These are phyloP conservation scores for Colletotrichum chlorophyti DNA, from an alignment of 2,329 filamentous ascomycete genomes.

Conservation along the genomic window DNA sequence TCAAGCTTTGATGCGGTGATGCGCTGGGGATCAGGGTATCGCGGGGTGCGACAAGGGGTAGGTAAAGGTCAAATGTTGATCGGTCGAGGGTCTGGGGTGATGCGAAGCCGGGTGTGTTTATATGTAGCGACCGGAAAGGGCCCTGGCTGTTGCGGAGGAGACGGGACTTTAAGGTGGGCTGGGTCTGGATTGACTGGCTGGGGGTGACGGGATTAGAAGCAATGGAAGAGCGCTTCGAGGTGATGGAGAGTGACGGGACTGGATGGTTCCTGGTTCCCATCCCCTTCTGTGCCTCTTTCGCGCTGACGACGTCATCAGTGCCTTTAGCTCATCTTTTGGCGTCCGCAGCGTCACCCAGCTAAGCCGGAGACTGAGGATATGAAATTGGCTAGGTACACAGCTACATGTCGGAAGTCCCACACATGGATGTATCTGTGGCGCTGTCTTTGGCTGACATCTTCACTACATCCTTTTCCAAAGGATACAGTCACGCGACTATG, in stretches of 20 bases:
- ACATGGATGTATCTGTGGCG: slow-evolving; percentile 1
- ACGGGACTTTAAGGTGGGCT: slow-evolving; percentile 12
- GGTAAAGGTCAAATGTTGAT: slow-evolving; percentile 12
- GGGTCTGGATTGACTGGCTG: neutral
- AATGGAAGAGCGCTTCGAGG: neutral
- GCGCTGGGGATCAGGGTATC: slow-evolving; percentile 8
- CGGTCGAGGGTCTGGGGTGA: neutral
- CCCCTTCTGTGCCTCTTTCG: slow-evolving; percentile 27
- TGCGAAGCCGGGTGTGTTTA: slow-evolving; percentile 24
- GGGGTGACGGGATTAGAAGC: neutral
- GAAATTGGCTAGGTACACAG: no score
- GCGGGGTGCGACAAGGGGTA: slow-evolving; percentile 19
- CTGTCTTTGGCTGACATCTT: neutral
- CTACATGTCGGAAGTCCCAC: slow-evolving; percentile 3
- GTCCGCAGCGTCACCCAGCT: slow-evolving; percentile 26
- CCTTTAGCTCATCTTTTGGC: slow-evolving; percentile 24
- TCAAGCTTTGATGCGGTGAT: neutral
- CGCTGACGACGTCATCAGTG: slow-evolving; percentile 30
- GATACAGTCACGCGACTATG: slow-evolving; percentile 14
- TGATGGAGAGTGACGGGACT: no score
- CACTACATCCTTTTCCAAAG: neutral
- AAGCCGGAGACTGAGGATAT: slow-evolving; percentile 6
- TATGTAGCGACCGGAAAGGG: slow-evolving; percentile 18
- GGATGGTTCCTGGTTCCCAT: neutral
- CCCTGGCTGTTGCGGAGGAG: slow-evolving; percentile 25